phyloP scores from a whole-genome alignment of 495 filamentous ascomycete genomes.

The Aspergillus saccharolyticus region DNA sequence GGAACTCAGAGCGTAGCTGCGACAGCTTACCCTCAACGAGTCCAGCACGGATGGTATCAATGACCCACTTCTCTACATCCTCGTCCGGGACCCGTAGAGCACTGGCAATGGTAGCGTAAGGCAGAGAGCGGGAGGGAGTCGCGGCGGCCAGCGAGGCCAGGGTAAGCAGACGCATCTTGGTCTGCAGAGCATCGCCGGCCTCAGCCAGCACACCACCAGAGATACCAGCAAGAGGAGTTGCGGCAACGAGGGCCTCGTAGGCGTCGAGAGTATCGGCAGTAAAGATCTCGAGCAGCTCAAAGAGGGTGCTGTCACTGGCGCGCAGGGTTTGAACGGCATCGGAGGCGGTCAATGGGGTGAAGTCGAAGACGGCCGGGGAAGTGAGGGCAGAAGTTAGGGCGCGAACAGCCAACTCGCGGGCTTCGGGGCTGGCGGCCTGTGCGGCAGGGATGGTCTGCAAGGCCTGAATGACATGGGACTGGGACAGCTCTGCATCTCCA shows the following conservation, averaged over 20 bases:
- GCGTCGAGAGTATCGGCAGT: slow-evolving; percentile 87
- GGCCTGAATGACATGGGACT: slow-evolving; percentile 76
- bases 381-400: slow-evolving; percentile 78
- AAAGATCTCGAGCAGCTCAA: slow-evolving; percentile 92
- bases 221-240: slow-evolving; percentile 40
- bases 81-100: slow-evolving; percentile 72
- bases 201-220: slow-evolving; percentile 43
- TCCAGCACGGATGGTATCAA: slow-evolving; percentile 91
- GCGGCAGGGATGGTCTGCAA: slow-evolving; percentile 77
- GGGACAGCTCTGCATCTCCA: slow-evolving; percentile 71
- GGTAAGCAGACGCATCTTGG: slow-evolving; percentile 93
- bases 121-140: slow-evolving; percentile 73
- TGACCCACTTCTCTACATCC: slow-evolving; percentile 96
- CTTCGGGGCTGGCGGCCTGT: slow-evolving; percentile 61
- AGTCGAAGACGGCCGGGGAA: slow-evolving; percentile 77
- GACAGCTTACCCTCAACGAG: slow-evolving; percentile 92
- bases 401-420: slow-evolving; percentile 75
- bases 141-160: slow-evolving; percentile 83
- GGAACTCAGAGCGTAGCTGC: slow-evolving; percentile 84
- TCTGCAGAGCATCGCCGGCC: slow-evolving; percentile 74
- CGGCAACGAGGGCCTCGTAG: slow-evolving; percentile 78
- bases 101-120: slow-evolving; percentile 75
- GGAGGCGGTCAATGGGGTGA: slow-evolving; percentile 83
- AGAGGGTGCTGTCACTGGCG: slow-evolving; percentile 73
- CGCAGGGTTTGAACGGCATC: slow-evolving; percentile 82